Conservation (phyloP, 345 rosid species). For the Xanthoceras sorbifolium region DNA sequence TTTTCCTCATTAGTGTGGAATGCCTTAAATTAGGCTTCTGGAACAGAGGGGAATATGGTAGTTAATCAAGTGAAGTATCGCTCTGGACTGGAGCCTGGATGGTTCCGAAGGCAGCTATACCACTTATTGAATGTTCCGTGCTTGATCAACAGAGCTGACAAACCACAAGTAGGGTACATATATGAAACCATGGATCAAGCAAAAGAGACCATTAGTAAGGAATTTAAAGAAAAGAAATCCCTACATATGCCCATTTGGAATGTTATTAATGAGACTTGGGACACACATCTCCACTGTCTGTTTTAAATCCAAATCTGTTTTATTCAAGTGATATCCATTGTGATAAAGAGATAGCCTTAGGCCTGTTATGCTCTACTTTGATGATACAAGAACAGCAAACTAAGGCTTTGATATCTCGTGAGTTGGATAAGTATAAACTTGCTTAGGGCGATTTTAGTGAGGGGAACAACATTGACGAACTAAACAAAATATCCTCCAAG, state of each 20-base stretch:
- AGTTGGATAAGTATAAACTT: constrained; percentile 44
- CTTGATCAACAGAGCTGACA: constrained; percentile 34
- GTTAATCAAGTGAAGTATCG: constrained; percentile 35
- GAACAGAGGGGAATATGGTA: constrained; percentile 37
- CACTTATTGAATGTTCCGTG: constrained; percentile 42
- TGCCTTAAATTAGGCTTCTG: constrained; percentile 31
- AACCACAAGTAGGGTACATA: constrained; percentile 53
- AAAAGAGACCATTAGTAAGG: constrained; percentile 51
- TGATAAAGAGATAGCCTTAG: constrained; percentile 51
- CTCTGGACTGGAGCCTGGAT: constrained; percentile 47
- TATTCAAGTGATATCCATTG: constrained; percentile 47
- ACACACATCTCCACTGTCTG: constrained; percentile 42
- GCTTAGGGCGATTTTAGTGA: constrained; percentile 42
- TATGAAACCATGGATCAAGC: constrained; percentile 63
- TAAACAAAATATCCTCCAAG: constrained; percentile 47
- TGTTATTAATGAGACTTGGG: constrained; percentile 66
- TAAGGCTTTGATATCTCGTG: constrained; percentile 37
- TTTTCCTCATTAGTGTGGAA: constrained; percentile 47
- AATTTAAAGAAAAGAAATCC: constrained; percentile 26
- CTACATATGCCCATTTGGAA: constrained; percentile 50
- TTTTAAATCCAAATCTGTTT: constrained; percentile 58
- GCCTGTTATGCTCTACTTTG: constrained; percentile 43
- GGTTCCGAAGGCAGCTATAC: constrained; percentile 46
- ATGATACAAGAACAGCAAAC: constrained; percentile 27
- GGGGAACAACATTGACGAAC: constrained; percentile 42